Evolutionary conservation across 1,284 basidiomycete genomes (phyloP).

Genomic region (Ceratobasidium sp.): DNA sequence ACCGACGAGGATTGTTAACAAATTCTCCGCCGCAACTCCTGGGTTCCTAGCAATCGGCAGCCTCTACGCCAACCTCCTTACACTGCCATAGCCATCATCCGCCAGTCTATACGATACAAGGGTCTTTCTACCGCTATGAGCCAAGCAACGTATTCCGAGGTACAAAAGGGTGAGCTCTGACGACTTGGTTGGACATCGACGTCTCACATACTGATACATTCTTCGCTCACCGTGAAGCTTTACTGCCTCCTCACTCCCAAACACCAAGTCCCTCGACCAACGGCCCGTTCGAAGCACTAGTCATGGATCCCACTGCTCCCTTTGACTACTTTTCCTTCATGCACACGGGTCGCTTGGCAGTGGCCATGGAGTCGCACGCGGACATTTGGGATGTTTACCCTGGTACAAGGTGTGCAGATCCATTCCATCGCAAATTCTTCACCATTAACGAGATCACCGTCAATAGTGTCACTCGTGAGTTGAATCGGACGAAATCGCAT

Average conservation of each 20-base stretch:
- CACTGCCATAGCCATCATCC: constrained; percentile 7
- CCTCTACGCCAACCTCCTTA: background rate
- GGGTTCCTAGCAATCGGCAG: background rate
- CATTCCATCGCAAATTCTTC: background rate
- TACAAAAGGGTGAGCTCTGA: constrained; percentile 34
- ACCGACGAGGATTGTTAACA: constrained; percentile 8
- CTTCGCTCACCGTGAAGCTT: background rate
- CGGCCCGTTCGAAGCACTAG: constrained; percentile 12
- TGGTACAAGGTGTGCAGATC: constrained; percentile 16
- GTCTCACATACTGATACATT: background rate
- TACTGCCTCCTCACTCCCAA: constrained; percentile 31
- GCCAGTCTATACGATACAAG: background rate
- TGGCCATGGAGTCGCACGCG: constrained; percentile 37
- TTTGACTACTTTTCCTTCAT: constrained; percentile 31
- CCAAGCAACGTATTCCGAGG: constrained; percentile 6
- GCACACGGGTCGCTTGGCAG: constrained; percentile 13
- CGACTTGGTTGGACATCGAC: background rate
- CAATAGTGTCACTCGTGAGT: constrained; percentile 34
- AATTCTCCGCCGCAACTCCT: constrained; percentile 5
- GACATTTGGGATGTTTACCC: constrained; percentile 36
- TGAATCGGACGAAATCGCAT: constrained; percentile 2
- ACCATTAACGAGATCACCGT: background rate
- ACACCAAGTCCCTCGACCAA: background rate
- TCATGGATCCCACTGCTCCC: constrained; percentile 13
- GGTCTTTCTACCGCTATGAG: constrained; percentile 10